Conservation (phyloP, 495 filamentous ascomycete genomes). For the Rostrohypoxylon terebratum region DNA sequence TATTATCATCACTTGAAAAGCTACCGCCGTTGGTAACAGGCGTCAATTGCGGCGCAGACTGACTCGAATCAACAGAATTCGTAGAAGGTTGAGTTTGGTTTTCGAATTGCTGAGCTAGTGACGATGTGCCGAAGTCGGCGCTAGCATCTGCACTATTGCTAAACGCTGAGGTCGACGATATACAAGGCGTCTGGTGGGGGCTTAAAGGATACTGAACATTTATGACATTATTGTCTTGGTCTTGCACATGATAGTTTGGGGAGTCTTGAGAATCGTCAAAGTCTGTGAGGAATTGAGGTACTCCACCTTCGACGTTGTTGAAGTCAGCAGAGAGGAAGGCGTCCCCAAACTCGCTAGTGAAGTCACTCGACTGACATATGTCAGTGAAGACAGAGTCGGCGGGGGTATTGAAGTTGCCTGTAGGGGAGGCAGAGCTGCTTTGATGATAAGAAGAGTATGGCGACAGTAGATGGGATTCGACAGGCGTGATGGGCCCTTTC, state of each 20-base stretch:
- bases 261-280: conserved; percentile 30
- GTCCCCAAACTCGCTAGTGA: conserved; percentile 57
- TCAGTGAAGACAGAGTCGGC: conserved; percentile 57
- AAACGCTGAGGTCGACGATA: conserved; percentile 43
- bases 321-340: conserved; percentile 57
- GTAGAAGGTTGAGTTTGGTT: conserved; percentile 41
- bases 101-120: conserved; percentile 17
- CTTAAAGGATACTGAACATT: conserved; percentile 47
- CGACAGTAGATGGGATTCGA: conserved; percentile 51
- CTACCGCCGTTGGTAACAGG: conserved; percentile 61
- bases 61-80: conserved; percentile 47
- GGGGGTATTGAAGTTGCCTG: conserved; percentile 55
- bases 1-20: conserved; percentile 61
- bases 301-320: conserved; percentile 44
- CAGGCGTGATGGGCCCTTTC: conserved; percentile 42
- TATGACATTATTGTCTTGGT: conserved; percentile 45
- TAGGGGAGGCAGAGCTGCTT: conserved; percentile 57
- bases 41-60: conserved; percentile 55
- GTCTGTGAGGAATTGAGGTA: conserved; percentile 53
- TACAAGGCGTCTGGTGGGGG: conserved; percentile 47
- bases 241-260: conserved; percentile 44
- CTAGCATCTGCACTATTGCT: conserved; percentile 18
- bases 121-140: conserved; percentile 41
- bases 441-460: conserved; percentile 55
- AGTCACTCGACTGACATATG: conserved; percentile 57